phyloP scores from a whole-genome alignment of 306 rosid genomes.

The Vicia sativa region DNA sequence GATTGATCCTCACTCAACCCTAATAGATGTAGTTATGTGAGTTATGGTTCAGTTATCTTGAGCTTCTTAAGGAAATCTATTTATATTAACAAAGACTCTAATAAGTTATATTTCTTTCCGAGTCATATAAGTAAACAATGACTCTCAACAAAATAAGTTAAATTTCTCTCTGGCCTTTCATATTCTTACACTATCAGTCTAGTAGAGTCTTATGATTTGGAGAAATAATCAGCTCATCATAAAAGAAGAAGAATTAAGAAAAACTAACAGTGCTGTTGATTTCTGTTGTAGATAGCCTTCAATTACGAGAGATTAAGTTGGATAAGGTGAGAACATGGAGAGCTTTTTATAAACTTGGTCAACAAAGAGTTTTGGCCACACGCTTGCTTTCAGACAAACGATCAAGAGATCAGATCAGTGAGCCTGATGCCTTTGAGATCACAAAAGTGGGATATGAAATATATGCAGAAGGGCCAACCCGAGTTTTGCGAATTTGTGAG shows the following conservation, averaged over 20 bases:
- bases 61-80: slow-evolving; percentile 6
- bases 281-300: slow-evolving; percentile 64
- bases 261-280: slow-evolving; percentile 31
- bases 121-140: background rate
- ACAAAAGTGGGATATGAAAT: slow-evolving; percentile 78
- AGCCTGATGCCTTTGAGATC: slow-evolving; percentile 52
- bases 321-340: slow-evolving; percentile 90
- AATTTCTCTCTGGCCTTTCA: background rate
- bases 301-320: slow-evolving; percentile 77
- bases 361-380: slow-evolving; percentile 56
- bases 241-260: background rate
- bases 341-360: slow-evolving; percentile 70
- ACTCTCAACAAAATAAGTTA: background rate
- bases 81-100: background rate
- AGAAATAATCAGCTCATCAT: background rate
- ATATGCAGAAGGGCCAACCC: slow-evolving; percentile 95
- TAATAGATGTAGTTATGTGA: slow-evolving; percentile 4
- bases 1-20: slow-evolving; percentile 2
- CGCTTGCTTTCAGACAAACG: slow-evolving; percentile 52
- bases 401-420: slow-evolving; percentile 44
- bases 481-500: slow-evolving; percentile 82
- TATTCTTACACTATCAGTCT: background rate
- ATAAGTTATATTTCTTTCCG: background rate
- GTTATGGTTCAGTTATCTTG: slow-evolving; percentile 11
- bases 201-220: background rate